Evolutionary conservation across 1,139 yeast species (phyloP).

Genomic region (Candida buenavistaensis): DNA sequence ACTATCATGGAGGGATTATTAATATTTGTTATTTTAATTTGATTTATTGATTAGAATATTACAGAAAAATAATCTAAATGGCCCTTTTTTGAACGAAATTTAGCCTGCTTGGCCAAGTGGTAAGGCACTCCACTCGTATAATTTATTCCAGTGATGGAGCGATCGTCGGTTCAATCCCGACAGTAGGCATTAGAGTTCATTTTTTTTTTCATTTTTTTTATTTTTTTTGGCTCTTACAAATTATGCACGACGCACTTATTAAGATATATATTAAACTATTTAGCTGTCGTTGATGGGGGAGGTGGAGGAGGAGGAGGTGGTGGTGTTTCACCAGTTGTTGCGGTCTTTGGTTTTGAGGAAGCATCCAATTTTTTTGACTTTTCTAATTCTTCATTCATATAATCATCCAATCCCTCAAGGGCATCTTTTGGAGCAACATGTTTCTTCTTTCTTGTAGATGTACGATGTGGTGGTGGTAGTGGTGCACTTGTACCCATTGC

Average conservation of each 20-base stretch:
- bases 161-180: conserved; percentile 40
- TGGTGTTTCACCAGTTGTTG: conserved; percentile 11
- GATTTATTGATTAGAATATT: no score
- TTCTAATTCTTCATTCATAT: conserved; percentile 48
- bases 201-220: conserved; percentile 5
- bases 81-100: background rate
- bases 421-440: conserved; percentile 25
- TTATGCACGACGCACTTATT: no score
- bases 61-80: background rate
- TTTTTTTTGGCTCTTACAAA: no score
- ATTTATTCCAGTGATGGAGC: conserved; percentile 24
- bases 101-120: conserved; percentile 40
- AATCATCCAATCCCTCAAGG: conserved; percentile 34
- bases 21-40: no score
- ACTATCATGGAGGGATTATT: no score
- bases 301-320: conserved; percentile 36
- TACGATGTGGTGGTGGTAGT: conserved; percentile 18
- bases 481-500: conserved; percentile 13
- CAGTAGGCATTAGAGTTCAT: conserved; percentile 47
- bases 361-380: conserved; percentile 41
- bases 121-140: conserved; percentile 51
- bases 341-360: conserved; percentile 8
- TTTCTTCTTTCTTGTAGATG: conserved; percentile 33
- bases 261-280: no score
- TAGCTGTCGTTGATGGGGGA: background rate